Conservation (phyloP, 1,284 basidiomycete species). For the Pseudozyma hubeiensis region DNA sequence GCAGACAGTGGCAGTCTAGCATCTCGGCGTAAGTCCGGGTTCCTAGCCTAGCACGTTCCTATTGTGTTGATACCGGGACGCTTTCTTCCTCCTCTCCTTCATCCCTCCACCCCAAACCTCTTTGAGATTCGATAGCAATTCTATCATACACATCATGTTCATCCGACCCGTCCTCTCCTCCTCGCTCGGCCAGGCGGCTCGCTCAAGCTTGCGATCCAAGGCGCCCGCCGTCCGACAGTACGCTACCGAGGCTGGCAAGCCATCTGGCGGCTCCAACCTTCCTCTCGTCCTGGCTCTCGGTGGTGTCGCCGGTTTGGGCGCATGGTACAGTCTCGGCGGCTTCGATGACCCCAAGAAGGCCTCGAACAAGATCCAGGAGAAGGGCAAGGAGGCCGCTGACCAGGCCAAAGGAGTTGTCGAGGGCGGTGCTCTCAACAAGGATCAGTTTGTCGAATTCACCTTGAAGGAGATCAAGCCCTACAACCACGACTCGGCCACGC, state of each 20-base stretch:
- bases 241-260: conserved; percentile 50
- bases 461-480: conserved; percentile 86
- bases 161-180: conserved; percentile 50
- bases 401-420: conserved; percentile 32
- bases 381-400: conserved; percentile 40
- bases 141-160: conserved; percentile 29
- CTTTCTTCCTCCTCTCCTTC: not conserved
- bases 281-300: conserved; percentile 61
- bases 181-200: conserved; percentile 48
- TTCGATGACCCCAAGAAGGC: conserved; percentile 56
- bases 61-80: not conserved
- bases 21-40: not conserved
- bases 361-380: conserved; percentile 49
- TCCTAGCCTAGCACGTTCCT: too few species aligned
- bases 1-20: too few species aligned
- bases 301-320: conserved; percentile 65
- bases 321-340: conserved; percentile 63
- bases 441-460: conserved; percentile 82
- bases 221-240: conserved; percentile 39
- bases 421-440: conserved; percentile 68
- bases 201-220: conserved; percentile 46
- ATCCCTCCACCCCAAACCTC: not conserved
- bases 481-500: conserved; percentile 90
- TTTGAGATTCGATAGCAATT: not conserved
- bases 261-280: conserved; percentile 53